phyloP scores from a whole-genome alignment of 2,329 filamentous ascomycete species.

The Furcasterigmium furcatum region DNA sequence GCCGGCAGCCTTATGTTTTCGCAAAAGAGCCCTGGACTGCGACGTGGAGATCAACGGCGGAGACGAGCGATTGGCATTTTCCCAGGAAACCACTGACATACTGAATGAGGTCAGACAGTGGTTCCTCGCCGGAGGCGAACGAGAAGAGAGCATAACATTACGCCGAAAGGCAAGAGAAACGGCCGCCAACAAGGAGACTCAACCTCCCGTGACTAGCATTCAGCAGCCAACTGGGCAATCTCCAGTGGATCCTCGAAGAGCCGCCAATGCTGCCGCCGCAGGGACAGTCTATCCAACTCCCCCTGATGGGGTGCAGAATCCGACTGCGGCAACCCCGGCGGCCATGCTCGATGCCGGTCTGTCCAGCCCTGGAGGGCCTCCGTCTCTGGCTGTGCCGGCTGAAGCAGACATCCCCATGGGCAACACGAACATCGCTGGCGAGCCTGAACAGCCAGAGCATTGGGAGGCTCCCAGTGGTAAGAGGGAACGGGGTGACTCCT shows the following conservation, averaged over 20 bases:
- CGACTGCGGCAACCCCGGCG: constrained; percentile 50
- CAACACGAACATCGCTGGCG: constrained; percentile 18
- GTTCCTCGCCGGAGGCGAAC: constrained; percentile 39
- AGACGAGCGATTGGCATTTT: constrained; percentile 30
- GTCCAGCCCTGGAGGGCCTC: constrained; percentile 52
- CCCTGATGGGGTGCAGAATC: constrained; percentile 59
- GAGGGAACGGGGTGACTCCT: constrained; percentile 37
- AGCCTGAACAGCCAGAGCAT: constrained; percentile 25
- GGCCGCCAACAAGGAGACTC: constrained; percentile 44
- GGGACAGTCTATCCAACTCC: constrained; percentile 70
- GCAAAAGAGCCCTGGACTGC: constrained; percentile 40
- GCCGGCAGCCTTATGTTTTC: constrained; percentile 52
- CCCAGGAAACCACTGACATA: constrained; percentile 44
- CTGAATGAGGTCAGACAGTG: constrained; percentile 45
- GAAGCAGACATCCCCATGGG: constrained; percentile 32
- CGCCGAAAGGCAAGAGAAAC: constrained; percentile 49
- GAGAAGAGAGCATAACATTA: constrained; percentile 43
- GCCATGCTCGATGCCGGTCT: constrained; percentile 46
- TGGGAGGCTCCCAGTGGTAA: constrained; percentile 42
- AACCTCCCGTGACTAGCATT: constrained; percentile 22
- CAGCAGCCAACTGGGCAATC: constrained; percentile 47
- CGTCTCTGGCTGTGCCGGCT: constrained; percentile 16
- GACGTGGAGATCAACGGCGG: constrained; percentile 34
- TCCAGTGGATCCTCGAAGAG: constrained; percentile 45
- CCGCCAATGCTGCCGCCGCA: constrained; percentile 39